These are phyloP conservation scores for Hypoxylon sp. DNA, from an alignment of 2,329 filamentous ascomycete species.

Conservation along the genomic window DNA sequence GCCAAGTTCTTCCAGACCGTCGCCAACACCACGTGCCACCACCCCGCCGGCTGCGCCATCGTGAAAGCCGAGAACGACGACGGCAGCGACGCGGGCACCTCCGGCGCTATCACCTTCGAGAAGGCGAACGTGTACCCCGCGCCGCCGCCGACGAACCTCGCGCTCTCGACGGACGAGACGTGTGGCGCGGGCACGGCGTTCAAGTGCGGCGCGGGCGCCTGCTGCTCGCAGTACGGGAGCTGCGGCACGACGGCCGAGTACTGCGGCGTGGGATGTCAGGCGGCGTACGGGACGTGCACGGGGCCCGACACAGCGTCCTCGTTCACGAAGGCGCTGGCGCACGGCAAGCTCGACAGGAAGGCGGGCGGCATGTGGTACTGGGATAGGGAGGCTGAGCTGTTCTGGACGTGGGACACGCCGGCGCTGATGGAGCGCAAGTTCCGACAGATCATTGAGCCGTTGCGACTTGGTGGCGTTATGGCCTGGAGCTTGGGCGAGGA, in stretches of 20 bases:
- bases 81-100: conserved; percentile 70
- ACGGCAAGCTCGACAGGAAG: conserved; percentile 68
- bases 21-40: conserved; percentile 57
- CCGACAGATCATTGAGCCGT: conserved; percentile 66
- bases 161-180: conserved; percentile 49
- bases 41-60: conserved; percentile 67
- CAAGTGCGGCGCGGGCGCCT: conserved; percentile 49
- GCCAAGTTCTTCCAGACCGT: conserved; percentile 72
- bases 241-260: conserved; percentile 54
- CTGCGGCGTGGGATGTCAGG: conserved; percentile 43
- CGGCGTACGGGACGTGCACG: conserved; percentile 33
- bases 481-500: conserved; percentile 83
- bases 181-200: conserved; percentile 53
- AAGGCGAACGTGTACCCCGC: conserved; percentile 49
- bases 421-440: conserved; percentile 73
- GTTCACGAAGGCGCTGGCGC: conserved; percentile 58
- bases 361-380: conserved; percentile 77
- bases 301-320: conserved; percentile 22
- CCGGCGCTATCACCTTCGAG: conserved; percentile 71
- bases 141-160: conserved; percentile 48
- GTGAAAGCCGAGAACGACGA: conserved; percentile 68
- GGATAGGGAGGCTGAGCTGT: conserved; percentile 70
- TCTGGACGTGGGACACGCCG: conserved; percentile 80
- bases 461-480: conserved; percentile 77
- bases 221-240: conserved; percentile 36